phyloP scores from a whole-genome alignment of 495 filamentous ascomycete genomes.

The Penicillium samsonianum region DNA sequence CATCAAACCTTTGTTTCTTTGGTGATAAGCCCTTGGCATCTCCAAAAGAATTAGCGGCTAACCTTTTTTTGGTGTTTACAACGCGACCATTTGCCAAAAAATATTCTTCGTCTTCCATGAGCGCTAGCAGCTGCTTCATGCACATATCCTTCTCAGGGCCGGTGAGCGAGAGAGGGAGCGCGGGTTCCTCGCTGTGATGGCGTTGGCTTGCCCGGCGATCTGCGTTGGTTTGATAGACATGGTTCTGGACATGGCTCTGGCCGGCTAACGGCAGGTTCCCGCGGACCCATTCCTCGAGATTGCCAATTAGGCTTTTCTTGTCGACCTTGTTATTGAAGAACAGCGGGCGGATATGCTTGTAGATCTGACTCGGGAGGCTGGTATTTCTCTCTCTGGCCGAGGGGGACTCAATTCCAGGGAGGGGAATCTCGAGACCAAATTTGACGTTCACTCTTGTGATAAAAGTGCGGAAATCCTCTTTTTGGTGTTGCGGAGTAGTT shows the following conservation, averaged over 20 bases:
- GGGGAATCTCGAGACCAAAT: conserved; percentile 6
- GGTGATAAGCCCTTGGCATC: conserved; percentile 5
- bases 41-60: conserved; percentile 8
- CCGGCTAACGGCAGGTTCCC: not conserved
- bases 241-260: not conserved
- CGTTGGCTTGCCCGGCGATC: not conserved
- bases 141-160: conserved; percentile 22
- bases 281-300: conserved; percentile 1
- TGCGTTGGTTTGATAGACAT: not conserved
- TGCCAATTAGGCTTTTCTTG: not conserved
- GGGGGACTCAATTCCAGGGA: conserved; percentile 5
- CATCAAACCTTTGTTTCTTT: conserved; percentile 32
- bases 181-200: not conserved
- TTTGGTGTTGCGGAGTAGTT: conserved; percentile 6
- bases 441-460: not conserved
- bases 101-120: conserved; percentile 35
- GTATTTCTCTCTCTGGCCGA: not conserved
- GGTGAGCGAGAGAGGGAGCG: not conserved
- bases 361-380: not conserved
- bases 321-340: conserved; percentile 5
- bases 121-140: conserved; percentile 25
- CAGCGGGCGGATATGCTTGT: conserved; percentile 8
- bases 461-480: conserved; percentile 1
- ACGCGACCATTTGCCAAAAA: conserved; percentile 22
- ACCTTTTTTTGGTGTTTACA: conserved; percentile 3